Conservation (phyloP, 495 filamentous ascomycete genomes). For the Tuber calosporum region DNA sequence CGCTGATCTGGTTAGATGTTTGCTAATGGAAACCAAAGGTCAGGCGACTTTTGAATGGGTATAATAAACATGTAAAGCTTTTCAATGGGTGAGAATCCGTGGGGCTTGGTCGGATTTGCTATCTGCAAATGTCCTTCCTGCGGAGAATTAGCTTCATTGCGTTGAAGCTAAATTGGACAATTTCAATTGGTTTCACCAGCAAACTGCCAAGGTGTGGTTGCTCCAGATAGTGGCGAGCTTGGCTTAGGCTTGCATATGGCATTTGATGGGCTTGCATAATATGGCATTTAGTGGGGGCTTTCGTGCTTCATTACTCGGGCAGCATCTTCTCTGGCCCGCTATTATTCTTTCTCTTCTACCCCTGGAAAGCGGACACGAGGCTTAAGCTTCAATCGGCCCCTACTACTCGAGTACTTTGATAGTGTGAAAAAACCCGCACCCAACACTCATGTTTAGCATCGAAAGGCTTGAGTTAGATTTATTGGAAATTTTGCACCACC, state of each 20-base stretch:
- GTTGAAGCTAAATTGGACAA: not conserved
- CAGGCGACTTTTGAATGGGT: not conserved
- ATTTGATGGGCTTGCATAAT: not conserved
- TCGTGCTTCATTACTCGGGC: not conserved
- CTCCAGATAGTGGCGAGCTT: not conserved
- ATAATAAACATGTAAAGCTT: too few species aligned
- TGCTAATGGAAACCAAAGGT: not conserved
- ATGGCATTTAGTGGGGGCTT: not conserved
- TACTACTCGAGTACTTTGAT: too few species aligned
- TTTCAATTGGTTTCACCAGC: not conserved
- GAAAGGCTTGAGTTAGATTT: not conserved
- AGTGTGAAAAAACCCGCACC: not conserved
- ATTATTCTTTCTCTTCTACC: not conserved
- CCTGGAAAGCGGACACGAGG: not conserved
- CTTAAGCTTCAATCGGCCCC: not conserved
- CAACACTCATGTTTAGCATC: not conserved
- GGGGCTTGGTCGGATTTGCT: not conserved
- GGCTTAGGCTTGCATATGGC: not conserved
- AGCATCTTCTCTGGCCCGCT: not conserved
- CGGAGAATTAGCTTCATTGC: not conserved
- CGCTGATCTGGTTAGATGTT: not conserved
- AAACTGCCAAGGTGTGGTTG: not conserved
- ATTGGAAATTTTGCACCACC: not conserved
- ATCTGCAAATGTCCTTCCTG: not conserved
- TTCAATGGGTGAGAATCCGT: not conserved